Evolutionary conservation across 768 basidiomycete genomes (phyloP).

Genomic region (Mycena olivaceomarginata): DNA sequence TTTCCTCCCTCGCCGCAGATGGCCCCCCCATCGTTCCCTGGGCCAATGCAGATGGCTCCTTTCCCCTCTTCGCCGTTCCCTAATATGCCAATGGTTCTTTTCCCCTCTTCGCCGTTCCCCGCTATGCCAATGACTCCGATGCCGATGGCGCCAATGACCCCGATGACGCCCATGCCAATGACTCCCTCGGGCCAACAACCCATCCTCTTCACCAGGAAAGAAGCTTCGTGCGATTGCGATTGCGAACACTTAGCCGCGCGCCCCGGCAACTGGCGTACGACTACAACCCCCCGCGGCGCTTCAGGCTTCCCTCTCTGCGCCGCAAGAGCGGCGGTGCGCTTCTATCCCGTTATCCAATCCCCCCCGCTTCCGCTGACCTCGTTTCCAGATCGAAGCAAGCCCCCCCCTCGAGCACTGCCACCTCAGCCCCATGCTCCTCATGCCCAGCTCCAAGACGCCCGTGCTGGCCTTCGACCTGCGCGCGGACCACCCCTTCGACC

Average conservation of each 20-base stretch:
- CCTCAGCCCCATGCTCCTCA: conserved; percentile 36
- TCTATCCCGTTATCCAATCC: not conserved
- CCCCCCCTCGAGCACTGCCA: conserved; percentile 33
- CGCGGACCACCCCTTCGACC: conserved; percentile 52
- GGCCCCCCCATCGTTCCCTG: not conserved
- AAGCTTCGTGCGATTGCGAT: conserved; percentile 12
- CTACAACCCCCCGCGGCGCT: conserved; percentile 38
- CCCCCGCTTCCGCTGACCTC: not conserved
- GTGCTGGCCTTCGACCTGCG: conserved; percentile 66
- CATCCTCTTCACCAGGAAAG: conserved; percentile 23
- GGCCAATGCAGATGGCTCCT: not conserved
- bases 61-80: not conserved
- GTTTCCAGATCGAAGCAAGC: conserved; percentile 20
- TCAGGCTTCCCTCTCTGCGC: conserved; percentile 14
- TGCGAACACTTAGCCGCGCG: conserved; percentile 20
- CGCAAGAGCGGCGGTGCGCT: conserved; percentile 1
- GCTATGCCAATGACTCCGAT: not conserved
- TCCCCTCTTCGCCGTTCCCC: not conserved
- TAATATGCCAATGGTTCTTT: not conserved
- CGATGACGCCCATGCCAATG: too few species aligned
- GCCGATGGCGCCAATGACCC: too few species aligned
- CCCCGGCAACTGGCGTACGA: conserved; percentile 42
- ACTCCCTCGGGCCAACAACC: conserved; percentile 10
- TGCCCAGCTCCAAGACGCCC: conserved; percentile 37
- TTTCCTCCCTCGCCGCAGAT: not conserved